These are phyloP conservation scores for Chlamydomonas eustigma DNA, from an alignment of 139 green algal species.

Conservation along the genomic window DNA sequence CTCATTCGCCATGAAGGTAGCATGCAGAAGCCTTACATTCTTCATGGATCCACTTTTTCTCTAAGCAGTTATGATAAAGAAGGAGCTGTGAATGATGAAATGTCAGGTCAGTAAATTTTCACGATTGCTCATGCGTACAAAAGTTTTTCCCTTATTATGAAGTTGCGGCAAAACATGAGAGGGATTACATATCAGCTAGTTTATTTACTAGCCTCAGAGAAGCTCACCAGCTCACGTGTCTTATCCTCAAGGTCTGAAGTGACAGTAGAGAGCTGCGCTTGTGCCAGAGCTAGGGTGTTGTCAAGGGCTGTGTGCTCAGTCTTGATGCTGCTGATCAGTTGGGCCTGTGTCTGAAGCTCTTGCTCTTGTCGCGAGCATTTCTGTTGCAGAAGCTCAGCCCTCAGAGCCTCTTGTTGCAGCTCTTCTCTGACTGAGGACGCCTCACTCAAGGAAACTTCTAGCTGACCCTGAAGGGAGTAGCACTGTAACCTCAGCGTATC, in stretches of 20 bases:
- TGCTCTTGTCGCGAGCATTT: not conserved
- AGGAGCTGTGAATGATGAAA: too few species aligned
- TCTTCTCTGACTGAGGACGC: slow-evolving; percentile 20
- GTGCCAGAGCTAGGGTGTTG: slow-evolving; percentile 12
- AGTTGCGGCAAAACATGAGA: too few species aligned
- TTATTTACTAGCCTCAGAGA: too few species aligned
- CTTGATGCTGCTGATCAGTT: not conserved
- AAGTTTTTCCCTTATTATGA: too few species aligned
- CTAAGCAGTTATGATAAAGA: too few species aligned
- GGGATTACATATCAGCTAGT: too few species aligned
- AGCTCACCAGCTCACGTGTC: slow-evolving; percentile 22
- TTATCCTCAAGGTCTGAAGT: not conserved
- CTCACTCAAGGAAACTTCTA: not conserved
- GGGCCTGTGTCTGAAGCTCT: not conserved
- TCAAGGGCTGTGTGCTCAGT: slow-evolving; percentile 7
- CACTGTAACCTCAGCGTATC: not conserved
- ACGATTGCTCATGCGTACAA: too few species aligned
- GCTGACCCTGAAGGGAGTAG: not conserved
- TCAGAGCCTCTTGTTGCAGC: slow-evolving; percentile 21
- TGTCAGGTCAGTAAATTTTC: too few species aligned
- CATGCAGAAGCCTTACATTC: too few species aligned
- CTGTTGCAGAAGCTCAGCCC: slow-evolving; percentile 14
- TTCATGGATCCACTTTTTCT: too few species aligned
- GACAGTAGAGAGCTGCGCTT: not conserved
- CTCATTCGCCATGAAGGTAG: too few species aligned